These are phyloP conservation scores for Diaporthe nobilis DNA, from an alignment of 2,329 filamentous ascomycete genomes.

Conservation along the genomic window DNA sequence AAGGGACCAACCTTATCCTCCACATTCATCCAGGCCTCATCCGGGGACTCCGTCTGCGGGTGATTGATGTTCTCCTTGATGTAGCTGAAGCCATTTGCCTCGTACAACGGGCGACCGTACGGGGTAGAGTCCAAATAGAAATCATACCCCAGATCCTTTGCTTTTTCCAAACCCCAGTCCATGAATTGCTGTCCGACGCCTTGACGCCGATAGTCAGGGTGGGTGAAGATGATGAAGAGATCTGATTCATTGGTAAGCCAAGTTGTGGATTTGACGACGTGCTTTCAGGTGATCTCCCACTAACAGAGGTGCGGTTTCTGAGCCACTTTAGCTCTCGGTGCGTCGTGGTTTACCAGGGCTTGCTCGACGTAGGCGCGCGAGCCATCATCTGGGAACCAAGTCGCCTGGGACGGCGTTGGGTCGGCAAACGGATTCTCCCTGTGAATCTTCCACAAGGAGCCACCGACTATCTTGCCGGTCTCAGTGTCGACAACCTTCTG, in stretches of 20 bases:
- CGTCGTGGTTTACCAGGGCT: conserved; percentile 34
- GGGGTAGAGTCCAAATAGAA: conserved; percentile 47
- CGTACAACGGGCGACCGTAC: conserved; percentile 44
- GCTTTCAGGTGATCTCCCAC: not conserved
- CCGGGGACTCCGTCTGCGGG: conserved; percentile 43
- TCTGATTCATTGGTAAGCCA: conserved; percentile 36
- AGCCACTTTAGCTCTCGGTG: conserved; percentile 8
- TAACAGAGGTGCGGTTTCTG: conserved; percentile 31
- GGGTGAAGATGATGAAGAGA: conserved; percentile 47
- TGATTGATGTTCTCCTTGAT: conserved; percentile 45
- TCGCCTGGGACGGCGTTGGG: conserved; percentile 41
- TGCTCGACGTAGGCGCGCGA: conserved; percentile 46
- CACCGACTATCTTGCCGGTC: conserved; percentile 48
- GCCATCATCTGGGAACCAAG: conserved; percentile 52
- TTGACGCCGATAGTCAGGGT: conserved; percentile 44
- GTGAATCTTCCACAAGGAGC: conserved; percentile 50
- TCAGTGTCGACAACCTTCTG: conserved; percentile 50
- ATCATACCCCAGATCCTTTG: conserved; percentile 44
- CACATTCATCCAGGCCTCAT: conserved; percentile 46
- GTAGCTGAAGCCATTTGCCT: conserved; percentile 44
- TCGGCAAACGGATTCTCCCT: conserved; percentile 48
- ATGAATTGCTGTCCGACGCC: conserved; percentile 46
- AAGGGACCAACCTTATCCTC: conserved; percentile 58
- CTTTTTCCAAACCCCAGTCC: conserved; percentile 46
- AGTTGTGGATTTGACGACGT: rapidly evolving